Conservation (phyloP, 2,329 filamentous ascomycete species). For the Nothomitra cinnamomea region DNA sequence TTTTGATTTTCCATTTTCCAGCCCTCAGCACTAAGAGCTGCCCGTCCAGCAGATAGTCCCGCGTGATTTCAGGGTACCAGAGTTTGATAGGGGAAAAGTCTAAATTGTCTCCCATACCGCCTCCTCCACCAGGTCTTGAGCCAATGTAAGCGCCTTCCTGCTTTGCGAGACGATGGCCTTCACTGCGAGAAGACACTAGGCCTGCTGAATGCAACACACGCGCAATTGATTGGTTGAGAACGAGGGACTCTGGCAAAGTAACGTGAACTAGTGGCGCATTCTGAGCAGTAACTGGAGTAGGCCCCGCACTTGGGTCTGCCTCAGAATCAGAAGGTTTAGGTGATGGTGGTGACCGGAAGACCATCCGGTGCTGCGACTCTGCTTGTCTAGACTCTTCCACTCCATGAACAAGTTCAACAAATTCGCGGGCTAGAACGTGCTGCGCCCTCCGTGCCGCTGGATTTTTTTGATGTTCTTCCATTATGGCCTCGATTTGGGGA, state of each 20-base stretch:
- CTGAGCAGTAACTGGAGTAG: constrained; percentile 20
- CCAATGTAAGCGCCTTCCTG: constrained; percentile 34
- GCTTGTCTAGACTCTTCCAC: constrained; percentile 43
- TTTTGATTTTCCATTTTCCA: constrained; percentile 43
- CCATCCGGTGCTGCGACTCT: constrained; percentile 35
- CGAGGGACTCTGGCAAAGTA: constrained; percentile 31
- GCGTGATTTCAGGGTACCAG: constrained; percentile 24
- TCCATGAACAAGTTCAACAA: constrained; percentile 67
- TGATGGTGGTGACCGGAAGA: constrained; percentile 18
- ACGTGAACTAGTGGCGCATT: constrained; percentile 23
- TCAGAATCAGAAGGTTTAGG: not conserved
- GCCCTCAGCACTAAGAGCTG: constrained; percentile 35
- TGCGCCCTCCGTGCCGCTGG: constrained; percentile 64
- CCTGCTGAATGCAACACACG: constrained; percentile 34
- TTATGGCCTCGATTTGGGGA: constrained; percentile 45
- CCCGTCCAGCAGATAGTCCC: constrained; percentile 32
- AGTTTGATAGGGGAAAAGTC: constrained; percentile 32
- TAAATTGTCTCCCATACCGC: constrained; percentile 27
- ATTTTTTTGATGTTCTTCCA: constrained; percentile 49
- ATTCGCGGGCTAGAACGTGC: constrained; percentile 65
- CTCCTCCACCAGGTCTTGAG: constrained; percentile 22
- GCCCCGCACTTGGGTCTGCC: not conserved
- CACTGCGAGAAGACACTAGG: constrained; percentile 31
- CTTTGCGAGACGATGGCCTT: constrained; percentile 32
- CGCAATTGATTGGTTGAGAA: constrained; percentile 30